Base-by-base conservation (phyloP, 2,329 filamentous ascomycete species). In the Grosmannia penicillata region DNA sequence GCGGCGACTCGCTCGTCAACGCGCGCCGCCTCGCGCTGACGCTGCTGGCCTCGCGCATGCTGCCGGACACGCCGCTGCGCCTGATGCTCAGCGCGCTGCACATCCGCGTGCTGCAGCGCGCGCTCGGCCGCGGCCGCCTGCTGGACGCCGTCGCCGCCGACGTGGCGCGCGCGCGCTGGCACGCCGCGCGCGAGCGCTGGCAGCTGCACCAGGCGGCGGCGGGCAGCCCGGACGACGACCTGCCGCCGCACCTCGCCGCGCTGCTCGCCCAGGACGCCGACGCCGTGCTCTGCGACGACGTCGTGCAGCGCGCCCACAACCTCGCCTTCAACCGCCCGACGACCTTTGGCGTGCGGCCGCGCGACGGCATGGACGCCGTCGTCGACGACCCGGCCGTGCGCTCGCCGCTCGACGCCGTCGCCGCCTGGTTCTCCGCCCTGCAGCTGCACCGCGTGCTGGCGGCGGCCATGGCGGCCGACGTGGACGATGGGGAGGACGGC, bases 11-110 rank as follows among this genome's bases (percentile, higher is more conserved):
- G 8, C 83, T 93, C 55, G 82, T 95, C 48, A 93, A 81, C 64
- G 86, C 82, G 57, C 86, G 83, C 56, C 77, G 89, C 36, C 67
- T 95, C 24, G 73, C 89, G 0, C 65, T 95, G 36, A 94, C 87
- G 0, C 68, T 95, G 21, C 78, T 95, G 51, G 86, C 87, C 8
- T 93, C 87, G 2, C 79, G 80, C 19, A 94, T 87, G 1, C 66
- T 95, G 2, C 86, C 87, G 10, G 76, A 84, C 42, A 91, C 83
- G 1, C 85, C 89, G 1, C 69, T 72, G 34, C 72, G 85, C 31
- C 68, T 94, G 39, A 94, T 95, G 83, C 71, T 94, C 40, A 93
- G 93, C 57, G 83, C 89, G 2, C 65, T 96, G 27, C 89, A 96
- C 53, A 80, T 93, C 43, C 82, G 86, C n/a, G 74, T 95, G 32